phyloP scores from a whole-genome alignment of 345 rosid genomes.

The Syzygium oleosum region DNA sequence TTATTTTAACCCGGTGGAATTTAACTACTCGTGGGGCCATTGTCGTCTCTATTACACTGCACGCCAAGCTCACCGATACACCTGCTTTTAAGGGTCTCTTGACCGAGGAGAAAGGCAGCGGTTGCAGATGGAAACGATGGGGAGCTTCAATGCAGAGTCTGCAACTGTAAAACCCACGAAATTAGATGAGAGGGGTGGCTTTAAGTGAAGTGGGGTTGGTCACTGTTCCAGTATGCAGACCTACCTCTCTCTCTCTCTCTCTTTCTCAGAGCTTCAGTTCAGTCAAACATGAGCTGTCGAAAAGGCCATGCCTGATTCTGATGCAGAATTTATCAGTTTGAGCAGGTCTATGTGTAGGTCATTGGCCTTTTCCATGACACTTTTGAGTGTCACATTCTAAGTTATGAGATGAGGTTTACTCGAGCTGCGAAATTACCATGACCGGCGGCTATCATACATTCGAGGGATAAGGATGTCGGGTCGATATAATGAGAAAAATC shows the following conservation, averaged over 20 bases:
- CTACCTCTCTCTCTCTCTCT: not conserved
- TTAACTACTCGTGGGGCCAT: not conserved
- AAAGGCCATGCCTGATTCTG: not conserved
- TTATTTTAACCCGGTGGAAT: not conserved
- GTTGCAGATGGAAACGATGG: not conserved
- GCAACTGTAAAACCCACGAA: not conserved
- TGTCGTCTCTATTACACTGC: not conserved
- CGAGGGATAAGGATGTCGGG: not conserved
- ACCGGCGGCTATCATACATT: not conserved
- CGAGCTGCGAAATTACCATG: not conserved
- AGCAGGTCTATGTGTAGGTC: not conserved
- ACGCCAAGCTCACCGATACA: not conserved
- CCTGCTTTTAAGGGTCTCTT: not conserved
- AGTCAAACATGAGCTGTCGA: not conserved
- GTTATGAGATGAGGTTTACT: not conserved
- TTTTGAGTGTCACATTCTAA: not conserved
- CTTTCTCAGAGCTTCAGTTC: not conserved
- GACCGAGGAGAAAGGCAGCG: not conserved
- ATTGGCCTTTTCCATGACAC: not conserved
- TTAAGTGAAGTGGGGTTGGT: not conserved
- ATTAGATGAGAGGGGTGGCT: not conserved
- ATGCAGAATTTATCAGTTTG: not conserved
- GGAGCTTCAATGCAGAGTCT: not conserved
- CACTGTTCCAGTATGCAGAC: not conserved
- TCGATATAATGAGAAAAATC: not conserved